Evolutionary conservation across 345 rosid genomes (phyloP), one percentile per base, ranked within the genome.

Genomic region (Leavenworthia alabamica): DNA sequence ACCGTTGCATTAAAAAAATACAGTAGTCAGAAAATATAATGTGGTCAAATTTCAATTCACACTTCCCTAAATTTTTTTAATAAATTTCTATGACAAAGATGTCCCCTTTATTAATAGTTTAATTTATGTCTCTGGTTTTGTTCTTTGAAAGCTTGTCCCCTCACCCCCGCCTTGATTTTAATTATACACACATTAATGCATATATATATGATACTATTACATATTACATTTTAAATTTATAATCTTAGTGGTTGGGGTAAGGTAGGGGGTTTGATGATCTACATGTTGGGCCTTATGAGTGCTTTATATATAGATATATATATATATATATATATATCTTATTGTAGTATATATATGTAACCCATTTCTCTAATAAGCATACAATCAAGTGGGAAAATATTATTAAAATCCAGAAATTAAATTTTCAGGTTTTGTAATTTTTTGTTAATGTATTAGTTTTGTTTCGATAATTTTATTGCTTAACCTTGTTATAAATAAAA

Each of bases 61-160:
- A 17, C 26, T 26, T 64, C 48, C 70, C 75, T 49, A 71, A 40
- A 63, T 22, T 46, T 53, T 49, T 22, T 46, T 53, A 41, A 63
- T 71, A 63, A 71, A 71, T 71, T 40, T 32, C 2, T 33, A 64
- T 71, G 75, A 71, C 70, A 64, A 49, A 42, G 47, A 9, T 71
- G 75, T 58, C 69, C 47, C 60, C 59, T 33, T 55, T 70, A 19
- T 49, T 56, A 50, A 64, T 49, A 56, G 20, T 56, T 41, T 23
- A 56, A 39, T 71, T 63, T 63, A 71, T 56, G 50, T 70, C 68
- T 61, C 28, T 45, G 40, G 20, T 51, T 51, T 60, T 42, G 68
- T 27, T 70, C 53, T 70, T 70, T 70, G 11, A 69, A 69, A 54
- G 66, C 68, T 54, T 70, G 67, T 44, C 52, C 62, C 55, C 72